These are phyloP conservation scores for Pelargonium cotyledonis DNA, from an alignment of 441 rosid genomes.

Conservation along the genomic window DNA sequence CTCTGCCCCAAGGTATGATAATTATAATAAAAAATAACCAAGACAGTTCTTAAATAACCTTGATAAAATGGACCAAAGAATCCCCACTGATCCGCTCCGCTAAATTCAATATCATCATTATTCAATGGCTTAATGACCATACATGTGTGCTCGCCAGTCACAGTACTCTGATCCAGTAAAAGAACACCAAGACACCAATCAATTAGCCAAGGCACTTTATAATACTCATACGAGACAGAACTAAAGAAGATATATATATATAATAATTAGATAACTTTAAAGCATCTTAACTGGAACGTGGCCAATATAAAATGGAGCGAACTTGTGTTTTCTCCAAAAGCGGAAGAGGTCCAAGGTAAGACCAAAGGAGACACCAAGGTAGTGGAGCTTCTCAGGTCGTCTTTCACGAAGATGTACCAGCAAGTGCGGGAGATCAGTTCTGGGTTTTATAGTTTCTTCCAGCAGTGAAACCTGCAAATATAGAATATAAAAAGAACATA, in stretches of 20 bases:
- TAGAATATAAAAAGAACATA: conserved; percentile 10
- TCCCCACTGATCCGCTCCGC: conserved; percentile 66
- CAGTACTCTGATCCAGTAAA: conserved; percentile 52
- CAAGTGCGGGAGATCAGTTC: conserved; percentile 80
- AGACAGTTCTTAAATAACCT: conserved; percentile 33
- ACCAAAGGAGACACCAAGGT: conserved; percentile 94
- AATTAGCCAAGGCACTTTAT: conserved; percentile 5
- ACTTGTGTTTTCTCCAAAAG: conserved; percentile 88
- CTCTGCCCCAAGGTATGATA: conserved; percentile 1
- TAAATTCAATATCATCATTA: conserved; percentile 57
- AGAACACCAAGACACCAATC: conserved; percentile 19
- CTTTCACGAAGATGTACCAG: conserved; percentile 79
- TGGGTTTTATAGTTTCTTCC: conserved; percentile 80
- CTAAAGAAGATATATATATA: too few relatives aligned
- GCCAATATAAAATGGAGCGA: conserved; percentile 86
- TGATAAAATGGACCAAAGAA: conserved; percentile 86
- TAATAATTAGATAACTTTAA: not conserved
- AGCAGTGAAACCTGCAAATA: conserved; percentile 68
- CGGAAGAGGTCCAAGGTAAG: conserved; percentile 92
- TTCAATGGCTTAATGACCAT: conserved; percentile 82
- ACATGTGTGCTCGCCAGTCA: conserved; percentile 91
- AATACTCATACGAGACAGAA: not conserved
- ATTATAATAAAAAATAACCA: not conserved
- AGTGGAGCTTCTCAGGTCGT: conserved; percentile 82
- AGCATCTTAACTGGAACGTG: conserved; percentile 73